Base-by-base conservation (phyloP, 768 basidiomycete species). In the Crepidotus variabilis region DNA sequence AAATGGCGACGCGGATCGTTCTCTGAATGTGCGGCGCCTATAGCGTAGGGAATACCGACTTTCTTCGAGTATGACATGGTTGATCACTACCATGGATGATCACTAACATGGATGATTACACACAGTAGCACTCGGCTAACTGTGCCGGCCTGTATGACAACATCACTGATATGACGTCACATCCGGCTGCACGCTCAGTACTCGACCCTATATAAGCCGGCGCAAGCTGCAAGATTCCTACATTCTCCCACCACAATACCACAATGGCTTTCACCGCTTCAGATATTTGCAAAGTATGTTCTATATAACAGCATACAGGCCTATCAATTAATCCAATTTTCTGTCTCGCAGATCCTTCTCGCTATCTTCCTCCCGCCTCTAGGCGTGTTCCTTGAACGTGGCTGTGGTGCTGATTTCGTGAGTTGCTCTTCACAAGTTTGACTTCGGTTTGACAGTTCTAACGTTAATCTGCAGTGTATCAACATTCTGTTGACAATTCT, bases 301-400 rank as follows among this genome's bases (percentile, higher is more conserved):
- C 23, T 57, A 43, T 52, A 43, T 51, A 35, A 22, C 13, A 47
- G 57, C 45, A 20, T 8, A 18, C 11, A 43, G 10, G 21, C 39
- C 47, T 32, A 54, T 61, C 72, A 51, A 47, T 10, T 28, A 57
- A 23, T 36, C 59, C 54, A 16, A 46, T 36, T 53, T 22, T 60
- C 33, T 35, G 2, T 13, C 16, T 54, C 52, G 21, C 47, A 88
- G 84, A 73, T 75, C 60, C 61, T 80, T 57, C 63, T 84, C 54
- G 90, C 90, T 57, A 77, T 92, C 71, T 62, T 92, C 67, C 63
- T 92, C 13, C 91, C 92, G 9, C 94, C 94, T 57, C 67, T 96
- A 2, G 92, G 87, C 55, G 94, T 96, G 22, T 93, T 94, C 75
- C 73, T 95, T 22, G 92, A 95, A 75, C 81, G 90, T 52, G 94